A percentile compares a stretch with the other conserved stretches of the same genome.
These are phyloP conservation scores for Alternaria sp. DNA, from an alignment of 2,329 filamentous ascomycete genomes.

Conservation along the genomic window DNA sequence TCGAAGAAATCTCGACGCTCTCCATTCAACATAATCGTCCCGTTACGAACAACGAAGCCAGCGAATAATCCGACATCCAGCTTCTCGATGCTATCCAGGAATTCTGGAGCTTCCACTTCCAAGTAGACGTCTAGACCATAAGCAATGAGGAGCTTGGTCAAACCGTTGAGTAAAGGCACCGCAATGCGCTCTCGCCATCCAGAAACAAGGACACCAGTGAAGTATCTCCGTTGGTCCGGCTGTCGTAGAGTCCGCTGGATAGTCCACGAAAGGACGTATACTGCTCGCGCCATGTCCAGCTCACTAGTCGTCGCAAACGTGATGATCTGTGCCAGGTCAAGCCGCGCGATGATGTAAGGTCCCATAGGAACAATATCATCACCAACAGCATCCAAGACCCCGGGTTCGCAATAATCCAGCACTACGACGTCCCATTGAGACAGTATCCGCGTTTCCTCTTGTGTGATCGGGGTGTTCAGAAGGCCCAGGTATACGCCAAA, in stretches of 20 bases:
- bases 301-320: constrained; percentile 31
- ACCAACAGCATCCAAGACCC: constrained; percentile 42
- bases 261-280: constrained; percentile 36
- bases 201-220: constrained; percentile 46
- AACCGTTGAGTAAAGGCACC: constrained; percentile 38
- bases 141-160: constrained; percentile 40
- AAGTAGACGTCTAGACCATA: constrained; percentile 47
- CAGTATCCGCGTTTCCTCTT: constrained; percentile 37
- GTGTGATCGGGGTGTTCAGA: constrained; percentile 35
- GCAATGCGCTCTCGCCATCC: constrained; percentile 45
- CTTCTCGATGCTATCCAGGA: constrained; percentile 36
- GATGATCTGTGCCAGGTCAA: constrained; percentile 41
- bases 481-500: constrained; percentile 49
- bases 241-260: constrained; percentile 35
- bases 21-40: constrained; percentile 45
- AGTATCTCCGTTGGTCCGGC: constrained; percentile 36
- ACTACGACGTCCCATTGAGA: constrained; percentile 46
- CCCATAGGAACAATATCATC: constrained; percentile 34
- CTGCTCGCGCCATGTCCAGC: constrained; percentile 35
- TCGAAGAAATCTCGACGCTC: constrained; percentile 49
- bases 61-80: constrained; percentile 39
- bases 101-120: constrained; percentile 46
- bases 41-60: constrained; percentile 47
- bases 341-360: constrained; percentile 43
- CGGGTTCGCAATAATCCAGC: constrained; percentile 40